A percentile compares a stretch with the other conserved stretches of the same genome.
Evolutionary conservation across 2,329 filamentous ascomycete species (phyloP).

Genomic region (Fusarium protoensiforme): DNA sequence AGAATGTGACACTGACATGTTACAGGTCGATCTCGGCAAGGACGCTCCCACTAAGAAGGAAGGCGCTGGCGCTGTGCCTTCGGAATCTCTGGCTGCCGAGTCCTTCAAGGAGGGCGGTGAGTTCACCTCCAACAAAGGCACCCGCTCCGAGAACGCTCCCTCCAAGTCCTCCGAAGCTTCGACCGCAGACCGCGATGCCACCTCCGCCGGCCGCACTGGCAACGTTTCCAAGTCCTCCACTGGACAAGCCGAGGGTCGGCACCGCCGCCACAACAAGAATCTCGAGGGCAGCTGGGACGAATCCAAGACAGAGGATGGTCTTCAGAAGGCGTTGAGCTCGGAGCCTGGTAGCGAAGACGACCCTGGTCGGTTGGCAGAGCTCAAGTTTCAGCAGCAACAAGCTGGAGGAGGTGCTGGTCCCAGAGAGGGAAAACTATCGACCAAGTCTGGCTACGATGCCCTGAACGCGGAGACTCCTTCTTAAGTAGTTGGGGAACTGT

Average conservation of each 20-base stretch:
- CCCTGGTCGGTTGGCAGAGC: constrained; percentile 58
- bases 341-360: constrained; percentile 61
- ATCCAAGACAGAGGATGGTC: constrained; percentile 48
- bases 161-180: constrained; percentile 10
- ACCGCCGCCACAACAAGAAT: constrained; percentile 57
- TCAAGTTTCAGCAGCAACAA: constrained; percentile 49
- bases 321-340: constrained; percentile 52
- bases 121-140: constrained; percentile 70
- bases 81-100: constrained; percentile 81
- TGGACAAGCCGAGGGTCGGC: constrained; percentile 48
- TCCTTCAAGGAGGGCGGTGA: constrained; percentile 70
- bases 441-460: constrained; percentile 45
- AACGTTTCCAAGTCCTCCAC: constrained; percentile 15
- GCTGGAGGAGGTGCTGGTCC: constrained; percentile 40
- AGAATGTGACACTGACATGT: constrained; percentile 6
- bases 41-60: constrained; percentile 67
- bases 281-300: constrained; percentile 51
- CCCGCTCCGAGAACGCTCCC: constrained; percentile 42
- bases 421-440: constrained; percentile 40
- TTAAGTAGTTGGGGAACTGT: constrained; percentile 21
- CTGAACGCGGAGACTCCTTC: constrained; percentile 44
- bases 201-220: constrained; percentile 11
- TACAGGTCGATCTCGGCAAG: constrained; percentile 58
- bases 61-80: constrained; percentile 69
- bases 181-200: constrained; percentile 5